Evolutionary conservation across 2,329 filamentous ascomycete genomes (phyloP).

Genomic region (Cordyceps farinosa): DNA sequence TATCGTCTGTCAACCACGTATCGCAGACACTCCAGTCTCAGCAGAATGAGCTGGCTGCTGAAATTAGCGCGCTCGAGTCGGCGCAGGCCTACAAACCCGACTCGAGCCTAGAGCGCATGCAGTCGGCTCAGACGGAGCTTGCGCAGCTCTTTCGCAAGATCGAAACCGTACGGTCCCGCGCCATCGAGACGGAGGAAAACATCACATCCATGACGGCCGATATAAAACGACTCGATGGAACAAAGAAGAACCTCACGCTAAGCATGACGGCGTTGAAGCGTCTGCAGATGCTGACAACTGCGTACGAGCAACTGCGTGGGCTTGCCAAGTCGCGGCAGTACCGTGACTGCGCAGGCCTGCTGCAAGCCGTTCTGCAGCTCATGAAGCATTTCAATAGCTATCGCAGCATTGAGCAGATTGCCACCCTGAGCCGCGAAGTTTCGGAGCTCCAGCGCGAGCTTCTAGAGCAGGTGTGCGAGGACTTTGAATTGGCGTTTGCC

Average conservation of each 20-base stretch:
- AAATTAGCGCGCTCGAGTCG: slow-evolving; percentile 70
- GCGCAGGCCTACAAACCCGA: slow-evolving; percentile 81
- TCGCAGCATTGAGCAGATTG: slow-evolving; percentile 95
- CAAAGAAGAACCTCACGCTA: slow-evolving; percentile 91
- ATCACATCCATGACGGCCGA: slow-evolving; percentile 99
- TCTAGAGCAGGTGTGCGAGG: slow-evolving; percentile 96
- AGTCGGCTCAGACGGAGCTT: slow-evolving; percentile 84
- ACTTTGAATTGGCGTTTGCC: slow-evolving; percentile 93
- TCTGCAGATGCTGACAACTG: slow-evolving; percentile 96
- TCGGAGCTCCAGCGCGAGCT: slow-evolving; percentile 89
- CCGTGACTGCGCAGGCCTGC: slow-evolving; percentile 84
- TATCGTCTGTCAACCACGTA: slow-evolving; percentile 71
- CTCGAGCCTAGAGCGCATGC: slow-evolving; percentile 86
- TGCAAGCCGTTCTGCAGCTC: slow-evolving; percentile 93
- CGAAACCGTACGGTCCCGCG: slow-evolving; percentile 83
- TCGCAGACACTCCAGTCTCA: slow-evolving; percentile 70
- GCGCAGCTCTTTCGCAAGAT: slow-evolving; percentile 90
- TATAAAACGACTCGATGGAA: slow-evolving; percentile 94
- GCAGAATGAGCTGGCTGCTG: slow-evolving; percentile 75
- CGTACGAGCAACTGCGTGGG: slow-evolving; percentile 91
- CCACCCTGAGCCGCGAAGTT: slow-evolving; percentile 85
- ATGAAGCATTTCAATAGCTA: slow-evolving; percentile 99
- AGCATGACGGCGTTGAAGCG: slow-evolving; percentile 98
- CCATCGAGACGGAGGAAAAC: slow-evolving; percentile 86
- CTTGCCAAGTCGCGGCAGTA: slow-evolving; percentile 86